A percentile compares a stretch with the other conserved stretches of the same genome.
These are phyloP conservation scores for Triticum dicoccoides DNA, from an alignment of 176 grass and related monocot species.

Conservation along the genomic window DNA sequence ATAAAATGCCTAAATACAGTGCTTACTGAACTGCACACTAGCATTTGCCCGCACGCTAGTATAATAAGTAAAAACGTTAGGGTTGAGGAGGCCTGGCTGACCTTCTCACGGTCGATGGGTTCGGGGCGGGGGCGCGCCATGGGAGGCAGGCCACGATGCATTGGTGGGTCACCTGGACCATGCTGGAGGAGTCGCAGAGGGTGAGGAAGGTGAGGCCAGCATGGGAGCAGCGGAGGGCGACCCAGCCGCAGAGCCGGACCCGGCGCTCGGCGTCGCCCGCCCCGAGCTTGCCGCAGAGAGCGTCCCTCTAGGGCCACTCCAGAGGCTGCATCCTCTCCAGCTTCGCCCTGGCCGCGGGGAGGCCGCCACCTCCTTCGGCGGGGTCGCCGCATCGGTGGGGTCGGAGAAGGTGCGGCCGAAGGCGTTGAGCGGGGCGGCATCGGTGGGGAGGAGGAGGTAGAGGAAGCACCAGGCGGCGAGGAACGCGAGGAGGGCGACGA, in stretches of 20 bases:
- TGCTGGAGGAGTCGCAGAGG: slow-evolving; percentile 34
- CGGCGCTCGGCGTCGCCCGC: slow-evolving; percentile 51
- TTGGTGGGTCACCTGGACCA: slow-evolving; percentile 53
- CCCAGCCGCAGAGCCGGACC: slow-evolving; percentile 85
- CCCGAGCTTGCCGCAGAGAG: slow-evolving; percentile 63
- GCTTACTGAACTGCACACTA: no score
- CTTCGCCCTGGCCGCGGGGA: background rate
- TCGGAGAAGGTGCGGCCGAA: no score
- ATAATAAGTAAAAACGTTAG: background rate
- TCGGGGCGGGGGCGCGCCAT: slow-evolving; percentile 57
- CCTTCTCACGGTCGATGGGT: slow-evolving; percentile 94
- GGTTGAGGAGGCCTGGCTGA: background rate
- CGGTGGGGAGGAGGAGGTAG: no score
- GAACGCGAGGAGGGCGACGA: no score
- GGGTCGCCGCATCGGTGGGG: slow-evolving; percentile 18
- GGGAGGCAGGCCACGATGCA: slow-evolving; percentile 51
- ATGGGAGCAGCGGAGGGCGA: slow-evolving; percentile 64
- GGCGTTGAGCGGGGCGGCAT: no score
- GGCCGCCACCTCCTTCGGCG: background rate
- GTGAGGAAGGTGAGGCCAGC: slow-evolving; percentile 50
- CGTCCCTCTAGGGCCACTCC: slow-evolving; percentile 56
- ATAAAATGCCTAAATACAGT: no score
- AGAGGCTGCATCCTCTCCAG: slow-evolving; percentile 33
- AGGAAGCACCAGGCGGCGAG: no score
- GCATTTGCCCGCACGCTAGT: no score